phyloP scores from a whole-genome alignment of 371 early-diverging fungal genomes.

The Dichotomocladium elegans region DNA sequence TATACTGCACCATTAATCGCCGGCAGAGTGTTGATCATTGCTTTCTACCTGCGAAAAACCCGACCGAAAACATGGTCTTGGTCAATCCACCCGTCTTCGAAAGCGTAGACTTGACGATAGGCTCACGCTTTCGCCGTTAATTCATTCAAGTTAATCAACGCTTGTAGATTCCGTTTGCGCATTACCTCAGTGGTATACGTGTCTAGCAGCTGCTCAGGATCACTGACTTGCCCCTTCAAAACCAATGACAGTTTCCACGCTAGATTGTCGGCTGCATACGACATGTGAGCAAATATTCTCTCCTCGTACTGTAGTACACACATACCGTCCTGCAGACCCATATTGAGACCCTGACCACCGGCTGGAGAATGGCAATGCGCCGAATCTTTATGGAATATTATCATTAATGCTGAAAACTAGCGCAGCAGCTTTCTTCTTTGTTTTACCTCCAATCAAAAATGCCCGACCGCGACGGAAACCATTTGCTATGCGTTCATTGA shows the following conservation, averaged over 20 bases:
- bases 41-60: background rate
- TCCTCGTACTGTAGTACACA: background rate
- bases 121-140: background rate
- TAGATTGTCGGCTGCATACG: conserved; percentile 32
- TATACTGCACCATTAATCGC: background rate
- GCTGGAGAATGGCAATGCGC: conserved; percentile 46
- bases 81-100: background rate
- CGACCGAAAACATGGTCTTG: background rate
- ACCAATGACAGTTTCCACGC: conserved; percentile 46
- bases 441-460: conserved; percentile 38
- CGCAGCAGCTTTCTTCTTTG: background rate
- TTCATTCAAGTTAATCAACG: background rate
- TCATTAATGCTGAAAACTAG: background rate
- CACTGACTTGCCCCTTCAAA: conserved; percentile 14
- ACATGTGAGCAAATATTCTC: background rate
- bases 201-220: conserved; percentile 30
- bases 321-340: conserved; percentile 43
- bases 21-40: background rate
- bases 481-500: conserved; percentile 45
- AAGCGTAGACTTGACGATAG: background rate
- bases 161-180: background rate
- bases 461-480: conserved; percentile 30
- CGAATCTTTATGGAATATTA: conserved; percentile 19
- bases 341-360: conserved; percentile 40
- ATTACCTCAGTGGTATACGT: conserved; percentile 33